A percentile compares a stretch with the other conserved stretches of the same genome.
Evolutionary conservation across 768 basidiomycete species (phyloP).

Genomic region (Clathrus columnatus): DNA sequence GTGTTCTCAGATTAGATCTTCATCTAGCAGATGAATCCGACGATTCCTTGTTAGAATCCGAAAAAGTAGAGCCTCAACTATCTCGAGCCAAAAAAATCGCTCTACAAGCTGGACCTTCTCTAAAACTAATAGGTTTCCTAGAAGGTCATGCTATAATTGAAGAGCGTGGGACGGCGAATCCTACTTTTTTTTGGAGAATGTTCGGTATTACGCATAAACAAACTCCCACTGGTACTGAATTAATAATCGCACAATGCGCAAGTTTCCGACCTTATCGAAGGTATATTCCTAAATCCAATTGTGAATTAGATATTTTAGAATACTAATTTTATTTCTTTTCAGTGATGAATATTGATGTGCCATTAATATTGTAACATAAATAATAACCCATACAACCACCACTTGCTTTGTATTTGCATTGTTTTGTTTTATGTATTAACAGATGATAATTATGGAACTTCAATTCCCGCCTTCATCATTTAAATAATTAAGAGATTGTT

Average conservation of each 20-base stretch:
- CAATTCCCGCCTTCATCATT: too few relatives aligned
- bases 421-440: too few relatives aligned
- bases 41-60: not conserved
- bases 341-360: too few relatives aligned
- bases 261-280: not conserved
- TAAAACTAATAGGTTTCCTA: not conserved
- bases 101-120: not conserved
- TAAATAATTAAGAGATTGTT: too few relatives aligned
- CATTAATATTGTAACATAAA: too few relatives aligned
- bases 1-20: not conserved
- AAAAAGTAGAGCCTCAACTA: not conserved
- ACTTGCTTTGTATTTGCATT: too few relatives aligned
- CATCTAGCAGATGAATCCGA: not conserved
- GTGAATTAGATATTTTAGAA: not conserved
- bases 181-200: not conserved
- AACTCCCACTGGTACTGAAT: not conserved
- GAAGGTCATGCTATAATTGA: not conserved
- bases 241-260: not conserved
- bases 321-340: not conserved
- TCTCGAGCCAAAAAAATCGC: not conserved
- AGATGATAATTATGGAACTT: too few relatives aligned
- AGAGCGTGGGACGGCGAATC: not conserved
- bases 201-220: not conserved
- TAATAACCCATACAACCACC: too few relatives aligned
- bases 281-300: not conserved